Conservation (phyloP, 2,329 filamentous ascomycete species). For the Epichloe glyceriae region DNA sequence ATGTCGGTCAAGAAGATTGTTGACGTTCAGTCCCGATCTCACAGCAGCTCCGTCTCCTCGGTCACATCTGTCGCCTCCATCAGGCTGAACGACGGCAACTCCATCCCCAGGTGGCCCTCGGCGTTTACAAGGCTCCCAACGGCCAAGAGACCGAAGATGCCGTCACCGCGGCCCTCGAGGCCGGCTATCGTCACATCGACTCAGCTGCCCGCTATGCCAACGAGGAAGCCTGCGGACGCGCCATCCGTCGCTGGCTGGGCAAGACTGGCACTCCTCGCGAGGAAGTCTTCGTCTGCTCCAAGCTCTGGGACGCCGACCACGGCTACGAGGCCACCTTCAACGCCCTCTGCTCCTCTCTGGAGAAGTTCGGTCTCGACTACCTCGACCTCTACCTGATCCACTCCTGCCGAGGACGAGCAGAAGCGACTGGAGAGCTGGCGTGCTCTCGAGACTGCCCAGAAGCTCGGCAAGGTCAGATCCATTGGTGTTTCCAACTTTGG, state of each 20-base stretch:
- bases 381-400: conserved; percentile 61
- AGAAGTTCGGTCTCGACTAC: conserved; percentile 53
- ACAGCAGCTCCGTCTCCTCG: conserved; percentile 14
- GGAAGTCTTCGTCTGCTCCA: conserved; percentile 55
- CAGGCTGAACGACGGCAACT: conserved; percentile 58
- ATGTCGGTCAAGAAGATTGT: conserved; percentile 17
- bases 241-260: conserved; percentile 56
- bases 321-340: conserved; percentile 37
- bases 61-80: conserved; percentile 26
- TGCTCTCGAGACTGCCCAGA: conserved; percentile 54
- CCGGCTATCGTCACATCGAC: conserved; percentile 42
- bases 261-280: conserved; percentile 50
- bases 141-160: conserved; percentile 45
- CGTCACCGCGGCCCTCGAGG: conserved; percentile 46
- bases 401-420: conserved; percentile 52
- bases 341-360: conserved; percentile 51
- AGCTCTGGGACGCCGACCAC: conserved; percentile 46
- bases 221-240: conserved; percentile 55
- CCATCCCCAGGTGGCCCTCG: conserved; percentile 42
- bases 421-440: conserved; percentile 61
- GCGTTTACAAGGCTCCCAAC: conserved; percentile 34
- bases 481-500: conserved; percentile 77
- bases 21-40: conserved; percentile 10
- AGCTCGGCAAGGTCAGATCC: conserved; percentile 48
- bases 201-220: conserved; percentile 47